Conservation (phyloP, 306 rosid genomes). For the Mimosa pudica region DNA sequence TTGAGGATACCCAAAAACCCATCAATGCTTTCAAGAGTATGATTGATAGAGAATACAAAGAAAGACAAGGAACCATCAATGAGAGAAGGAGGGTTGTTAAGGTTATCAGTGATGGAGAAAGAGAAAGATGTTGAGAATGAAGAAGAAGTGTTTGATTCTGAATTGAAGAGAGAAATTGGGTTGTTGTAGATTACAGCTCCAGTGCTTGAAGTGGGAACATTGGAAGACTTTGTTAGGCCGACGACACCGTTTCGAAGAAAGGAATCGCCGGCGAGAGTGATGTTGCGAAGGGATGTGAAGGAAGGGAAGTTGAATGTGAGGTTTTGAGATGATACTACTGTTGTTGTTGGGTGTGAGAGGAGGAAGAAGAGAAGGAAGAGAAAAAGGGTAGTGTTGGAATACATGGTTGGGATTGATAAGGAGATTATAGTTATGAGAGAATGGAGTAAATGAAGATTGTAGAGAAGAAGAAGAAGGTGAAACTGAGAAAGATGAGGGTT, state of each 20-base stretch:
- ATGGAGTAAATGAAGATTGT: conserved; percentile 1
- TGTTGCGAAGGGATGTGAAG: conserved; percentile 66
- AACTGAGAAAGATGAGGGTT: no score
- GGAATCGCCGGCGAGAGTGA: conserved; percentile 85
- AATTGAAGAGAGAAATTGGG: conserved; percentile 56
- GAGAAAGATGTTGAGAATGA: conserved; percentile 75
- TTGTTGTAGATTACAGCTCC: conserved; percentile 61
- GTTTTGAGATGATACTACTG: conserved; percentile 18
- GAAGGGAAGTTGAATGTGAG: conserved; percentile 53
- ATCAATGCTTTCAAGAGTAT: conserved; percentile 50
- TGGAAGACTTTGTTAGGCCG: conserved; percentile 69
- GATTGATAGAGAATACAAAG: conserved; percentile 56
- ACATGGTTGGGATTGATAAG: conserved; percentile 36
- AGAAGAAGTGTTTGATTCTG: conserved; percentile 46
- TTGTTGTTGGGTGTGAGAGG: neutral
- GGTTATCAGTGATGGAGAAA: conserved; percentile 46
- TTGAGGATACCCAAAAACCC: conserved; percentile 49
- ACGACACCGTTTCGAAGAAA: conserved; percentile 65
- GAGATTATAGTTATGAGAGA: neutral
- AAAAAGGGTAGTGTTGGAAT: conserved; percentile 36
- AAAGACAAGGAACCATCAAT: conserved; percentile 77
- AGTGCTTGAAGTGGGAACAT: conserved; percentile 68
- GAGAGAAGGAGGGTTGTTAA: conserved; percentile 57
- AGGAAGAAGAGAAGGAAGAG: conserved; percentile 2
- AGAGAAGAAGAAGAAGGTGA: neutral